A percentile compares a stretch with the other conserved stretches of the same genome.
These are phyloP conservation scores for Nakazawaea populi DNA, from an alignment of 805 yeast species.

Conservation along the genomic window DNA sequence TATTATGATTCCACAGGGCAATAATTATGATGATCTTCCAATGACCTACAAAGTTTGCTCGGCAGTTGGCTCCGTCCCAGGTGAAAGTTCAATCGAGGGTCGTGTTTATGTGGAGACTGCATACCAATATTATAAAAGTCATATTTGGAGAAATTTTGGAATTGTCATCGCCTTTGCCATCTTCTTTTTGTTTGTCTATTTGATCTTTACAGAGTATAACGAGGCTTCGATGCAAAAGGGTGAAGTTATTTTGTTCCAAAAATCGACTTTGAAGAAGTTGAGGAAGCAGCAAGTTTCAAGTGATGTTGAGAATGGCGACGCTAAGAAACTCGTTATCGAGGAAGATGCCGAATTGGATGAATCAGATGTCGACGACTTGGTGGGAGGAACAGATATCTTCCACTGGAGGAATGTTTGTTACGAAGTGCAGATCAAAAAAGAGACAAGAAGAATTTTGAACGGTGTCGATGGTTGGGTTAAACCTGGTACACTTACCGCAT, in stretches of 20 bases:
- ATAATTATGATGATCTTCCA: constrained; percentile 22
- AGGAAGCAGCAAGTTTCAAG: background rate
- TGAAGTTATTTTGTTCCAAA: constrained; percentile 59
- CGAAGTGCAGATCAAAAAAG: constrained; percentile 50
- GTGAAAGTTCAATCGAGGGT: constrained; percentile 46
- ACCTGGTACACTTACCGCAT: constrained; percentile 77
- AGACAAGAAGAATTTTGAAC: constrained; percentile 34
- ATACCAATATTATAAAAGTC: constrained; percentile 45
- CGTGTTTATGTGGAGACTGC: constrained; percentile 37
- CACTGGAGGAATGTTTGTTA: constrained; percentile 66
- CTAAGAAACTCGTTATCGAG: constrained; percentile 13
- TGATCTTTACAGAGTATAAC: constrained; percentile 49
- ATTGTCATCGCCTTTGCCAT: constrained; percentile 50
- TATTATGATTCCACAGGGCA: constrained; percentile 37
- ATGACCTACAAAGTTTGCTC: constrained; percentile 38
- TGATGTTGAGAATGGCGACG: constrained; percentile 2
- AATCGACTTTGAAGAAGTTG: constrained; percentile 24
- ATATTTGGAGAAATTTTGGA: constrained; percentile 82
- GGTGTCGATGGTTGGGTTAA: constrained; percentile 67
- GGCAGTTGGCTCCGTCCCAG: constrained; percentile 51
- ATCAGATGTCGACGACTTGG: constrained; percentile 24
- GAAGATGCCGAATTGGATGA: constrained; percentile 19
- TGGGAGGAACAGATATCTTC: constrained; percentile 39
- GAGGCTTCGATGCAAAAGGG: constrained; percentile 66
- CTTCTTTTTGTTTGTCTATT: constrained; percentile 48